Percentiles rank a stretch among this genome's conserved stretches.
Evolutionary conservation across 1,284 basidiomycete species (phyloP).

Genomic region (Phlebopus sp.): DNA sequence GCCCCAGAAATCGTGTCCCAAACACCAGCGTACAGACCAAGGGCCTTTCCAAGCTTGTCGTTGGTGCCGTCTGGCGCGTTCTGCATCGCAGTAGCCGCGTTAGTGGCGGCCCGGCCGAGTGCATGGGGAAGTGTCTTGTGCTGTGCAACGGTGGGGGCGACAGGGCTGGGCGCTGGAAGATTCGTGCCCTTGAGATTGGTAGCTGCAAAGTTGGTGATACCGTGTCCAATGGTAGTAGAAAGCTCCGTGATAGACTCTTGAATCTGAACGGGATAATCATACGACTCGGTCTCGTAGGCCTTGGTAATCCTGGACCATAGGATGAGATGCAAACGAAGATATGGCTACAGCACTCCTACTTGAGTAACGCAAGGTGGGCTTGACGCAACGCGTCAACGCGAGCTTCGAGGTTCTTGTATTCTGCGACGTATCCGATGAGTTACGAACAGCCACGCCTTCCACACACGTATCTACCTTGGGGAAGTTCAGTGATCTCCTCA

Average conservation of each 20-base stretch:
- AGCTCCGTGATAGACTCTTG: conserved; percentile 75
- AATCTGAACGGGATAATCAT: conserved; percentile 84
- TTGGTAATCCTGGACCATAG: conserved; percentile 63
- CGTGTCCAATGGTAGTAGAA: conserved; percentile 71
- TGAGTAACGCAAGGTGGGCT: conserved; percentile 80
- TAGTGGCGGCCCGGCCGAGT: conserved; percentile 77
- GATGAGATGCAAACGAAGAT: conserved; percentile 9
- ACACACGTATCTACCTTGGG: conserved; percentile 55
- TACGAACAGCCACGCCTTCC: conserved; percentile 9
- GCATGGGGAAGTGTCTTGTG: conserved; percentile 98
- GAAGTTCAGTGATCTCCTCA: conserved; percentile 94
- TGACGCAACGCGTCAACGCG: conserved; percentile 90
- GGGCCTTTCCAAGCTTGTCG: conserved; percentile 73
- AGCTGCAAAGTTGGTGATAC: conserved; percentile 84
- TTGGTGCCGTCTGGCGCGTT: conserved; percentile 45
- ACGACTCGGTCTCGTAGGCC: conserved; percentile 83
- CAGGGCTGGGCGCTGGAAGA: conserved; percentile 73
- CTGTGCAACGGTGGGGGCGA: conserved; percentile 51
- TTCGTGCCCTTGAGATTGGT: conserved; percentile 88
- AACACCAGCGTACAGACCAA: conserved; percentile 77
- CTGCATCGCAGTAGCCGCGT: conserved; percentile 61
- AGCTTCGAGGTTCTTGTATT: conserved; percentile 94
- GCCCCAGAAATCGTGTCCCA: conserved; percentile 90
- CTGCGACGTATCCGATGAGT: conserved; percentile 41
- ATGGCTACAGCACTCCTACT: conserved; percentile 42